Evolutionary conservation across 495 filamentous ascomycete genomes (phyloP), one percentile per base, ranked within the genome.

Genomic region (Penicillium bovifimosum): DNA sequence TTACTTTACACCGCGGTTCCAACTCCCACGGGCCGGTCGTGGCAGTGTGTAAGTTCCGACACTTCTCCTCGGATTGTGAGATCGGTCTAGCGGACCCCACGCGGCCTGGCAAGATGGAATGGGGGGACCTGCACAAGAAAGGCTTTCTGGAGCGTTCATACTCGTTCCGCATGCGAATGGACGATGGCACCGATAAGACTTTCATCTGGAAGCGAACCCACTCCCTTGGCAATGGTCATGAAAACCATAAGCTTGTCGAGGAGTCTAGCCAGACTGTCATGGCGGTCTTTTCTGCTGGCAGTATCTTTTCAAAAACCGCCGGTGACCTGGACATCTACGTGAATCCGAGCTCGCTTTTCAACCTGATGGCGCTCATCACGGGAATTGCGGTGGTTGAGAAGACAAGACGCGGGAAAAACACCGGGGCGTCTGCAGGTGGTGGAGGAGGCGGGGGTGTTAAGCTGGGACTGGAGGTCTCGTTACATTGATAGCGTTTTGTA

Each of bases 141-240:
- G 55, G 57, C n/a, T 34, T 52, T 14, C 20, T 43, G 11, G 48
- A 55, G 6, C 51, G 29, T 16, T 60, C 53, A 39, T 69, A 70
- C 32, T 55, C 56, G 17, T 67, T 67, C 57, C 55, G 63, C 16
- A 60, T 67, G 40, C 46, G 51, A 5, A 3, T 65, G 0, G 52
- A 43, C 1, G 20, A 40, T 18, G 53, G 52, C 5, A 32, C 20
- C 8, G 32, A 24, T 2, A 47, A 53, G 17, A 53, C 52, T 6
- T 72, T 70, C 33, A 44, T 65, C 13, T 74, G 71, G 71, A 68
- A 69, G 45, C 34, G 53, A 27, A 75, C 68, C 8, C 62, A 61
- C 26, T 44, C 51, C n/a, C 58, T 67, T 11, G 65, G 61, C 4
- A 45, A 48, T 6, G 59, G 54, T 16, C 29, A 20, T 8, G 58